Percentiles rank a stretch among this genome's conserved stretches.
phyloP scores from a whole-genome alignment of 139 green algal genomes.

The Trebouxia sp. region DNA sequence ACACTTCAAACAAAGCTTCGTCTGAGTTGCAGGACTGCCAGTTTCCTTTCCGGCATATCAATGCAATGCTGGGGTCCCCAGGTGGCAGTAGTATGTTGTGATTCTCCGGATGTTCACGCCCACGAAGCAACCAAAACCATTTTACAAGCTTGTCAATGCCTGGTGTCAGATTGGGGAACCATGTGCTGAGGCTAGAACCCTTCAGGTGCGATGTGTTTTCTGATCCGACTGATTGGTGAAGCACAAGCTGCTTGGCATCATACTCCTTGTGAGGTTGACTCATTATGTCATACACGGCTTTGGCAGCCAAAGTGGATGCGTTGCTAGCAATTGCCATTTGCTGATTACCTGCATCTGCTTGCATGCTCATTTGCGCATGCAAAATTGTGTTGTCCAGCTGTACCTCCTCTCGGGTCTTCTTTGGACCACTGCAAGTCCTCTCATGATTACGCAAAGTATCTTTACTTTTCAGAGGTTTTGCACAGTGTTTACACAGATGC shows the following conservation, averaged over 20 bases:
- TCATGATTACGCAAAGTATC: slow-evolving; percentile 20
- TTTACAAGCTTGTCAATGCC: slow-evolving; percentile 28
- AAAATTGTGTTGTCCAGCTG: slow-evolving; percentile 20
- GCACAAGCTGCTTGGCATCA: slow-evolving; percentile 6
- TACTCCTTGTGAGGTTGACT: slow-evolving; percentile 22
- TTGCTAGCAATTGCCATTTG: slow-evolving; percentile 28
- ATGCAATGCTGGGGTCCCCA: slow-evolving; percentile 16
- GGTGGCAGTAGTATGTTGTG: slow-evolving; percentile 22
- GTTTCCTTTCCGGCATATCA: slow-evolving; percentile 26
- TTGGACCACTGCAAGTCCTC: slow-evolving; percentile 17
- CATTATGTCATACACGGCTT: slow-evolving; percentile 20
- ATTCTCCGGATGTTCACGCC: slow-evolving; percentile 22
- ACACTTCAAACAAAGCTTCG: slow-evolving; percentile 19
- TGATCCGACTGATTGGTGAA: slow-evolving; percentile 20
- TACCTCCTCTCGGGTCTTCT: slow-evolving; percentile 15
- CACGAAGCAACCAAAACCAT: slow-evolving; percentile 27
- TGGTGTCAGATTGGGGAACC: slow-evolving; percentile 18
- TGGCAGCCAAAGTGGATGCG: slow-evolving; percentile 15
- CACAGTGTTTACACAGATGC: slow-evolving; percentile 10
- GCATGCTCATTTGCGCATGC: slow-evolving; percentile 19
- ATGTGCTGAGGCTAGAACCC: slow-evolving; percentile 20
- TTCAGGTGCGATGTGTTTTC: slow-evolving; percentile 21
- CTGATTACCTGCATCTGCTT: slow-evolving; percentile 19
- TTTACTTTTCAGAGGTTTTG: slow-evolving; percentile 25
- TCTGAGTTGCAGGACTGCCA: slow-evolving; percentile 24